Conservation (phyloP, 192 early-diverging fungal species). For the Helicostylum pulchrum region DNA sequence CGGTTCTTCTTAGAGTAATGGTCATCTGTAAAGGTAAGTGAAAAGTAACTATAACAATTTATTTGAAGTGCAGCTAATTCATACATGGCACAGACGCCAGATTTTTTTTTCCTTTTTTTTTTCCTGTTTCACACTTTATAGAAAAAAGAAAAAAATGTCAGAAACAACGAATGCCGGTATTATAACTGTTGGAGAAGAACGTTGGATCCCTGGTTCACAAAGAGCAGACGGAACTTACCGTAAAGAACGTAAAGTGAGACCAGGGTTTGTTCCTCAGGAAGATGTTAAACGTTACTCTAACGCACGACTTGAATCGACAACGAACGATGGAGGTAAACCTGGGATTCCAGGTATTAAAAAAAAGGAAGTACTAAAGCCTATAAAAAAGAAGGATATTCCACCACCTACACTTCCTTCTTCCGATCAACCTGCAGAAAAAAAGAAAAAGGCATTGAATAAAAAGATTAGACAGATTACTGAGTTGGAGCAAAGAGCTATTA, state of each 20-base stretch:
- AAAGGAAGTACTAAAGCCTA: slow-evolving; percentile 21
- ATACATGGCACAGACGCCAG: too few relatives aligned
- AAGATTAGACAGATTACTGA: slow-evolving; percentile 67
- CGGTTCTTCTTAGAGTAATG: too few relatives aligned
- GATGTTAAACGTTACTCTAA: slow-evolving; percentile 65
- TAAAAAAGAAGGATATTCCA: background rate
- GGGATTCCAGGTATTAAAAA: slow-evolving; percentile 10
- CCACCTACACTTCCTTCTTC: background rate
- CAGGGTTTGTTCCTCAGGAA: slow-evolving; percentile 64
- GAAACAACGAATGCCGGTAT: slow-evolving; percentile 27
- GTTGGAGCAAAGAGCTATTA: slow-evolving; percentile 48
- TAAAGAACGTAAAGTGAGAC: slow-evolving; percentile 66
- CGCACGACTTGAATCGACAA: slow-evolving; percentile 39
- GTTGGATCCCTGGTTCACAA: slow-evolving; percentile 57
- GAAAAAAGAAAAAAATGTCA: background rate
- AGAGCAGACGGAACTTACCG: slow-evolving; percentile 68
- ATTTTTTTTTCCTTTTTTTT: too few relatives aligned
- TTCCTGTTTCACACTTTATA: too few relatives aligned
- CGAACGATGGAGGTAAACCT: slow-evolving; percentile 10
- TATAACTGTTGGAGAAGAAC: slow-evolving; percentile 39
- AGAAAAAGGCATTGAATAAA: slow-evolving; percentile 60
- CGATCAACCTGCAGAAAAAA: slow-evolving; percentile 39
- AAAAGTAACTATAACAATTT: too few relatives aligned
- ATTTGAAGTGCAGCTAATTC: too few relatives aligned
- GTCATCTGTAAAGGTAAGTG: too few relatives aligned